These are phyloP conservation scores for Aaosphaeria arxii DNA, from an alignment of 2,329 filamentous ascomycete genomes.

Conservation along the genomic window DNA sequence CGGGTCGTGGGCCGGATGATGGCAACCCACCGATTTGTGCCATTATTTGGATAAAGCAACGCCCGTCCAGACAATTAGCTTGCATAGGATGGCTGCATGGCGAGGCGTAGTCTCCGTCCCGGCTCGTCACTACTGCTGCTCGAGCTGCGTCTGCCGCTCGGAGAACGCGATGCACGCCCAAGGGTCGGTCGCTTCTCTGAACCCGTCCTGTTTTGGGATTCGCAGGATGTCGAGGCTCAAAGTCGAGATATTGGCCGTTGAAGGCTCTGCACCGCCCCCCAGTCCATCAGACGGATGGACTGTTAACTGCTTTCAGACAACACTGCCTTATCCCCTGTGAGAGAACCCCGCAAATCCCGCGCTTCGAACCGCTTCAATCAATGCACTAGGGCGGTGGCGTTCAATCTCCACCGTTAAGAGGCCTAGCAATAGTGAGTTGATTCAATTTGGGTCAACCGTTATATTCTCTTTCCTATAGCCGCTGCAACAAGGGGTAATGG, in stretches of 20 bases:
- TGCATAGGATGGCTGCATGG: background rate
- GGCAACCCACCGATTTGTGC: background rate
- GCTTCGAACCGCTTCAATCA: background rate
- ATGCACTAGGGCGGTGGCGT: background rate
- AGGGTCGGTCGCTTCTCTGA: background rate
- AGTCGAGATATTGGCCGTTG: background rate
- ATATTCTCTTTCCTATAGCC: constrained; percentile 5
- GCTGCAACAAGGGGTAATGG: constrained; percentile 4
- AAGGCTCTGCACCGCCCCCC: background rate
- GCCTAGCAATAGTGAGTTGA: background rate
- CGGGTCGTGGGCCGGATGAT: constrained; percentile 1
- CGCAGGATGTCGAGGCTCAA: too few relatives aligned
- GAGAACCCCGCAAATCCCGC: background rate
- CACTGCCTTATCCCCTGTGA: background rate
- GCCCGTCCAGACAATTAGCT: background rate
- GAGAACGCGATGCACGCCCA: background rate
- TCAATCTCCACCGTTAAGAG: background rate
- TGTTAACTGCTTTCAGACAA: background rate
- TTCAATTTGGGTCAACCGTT: constrained; percentile 3
- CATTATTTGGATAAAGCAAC: background rate
- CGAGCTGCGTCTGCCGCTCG: background rate
- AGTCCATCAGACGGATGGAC: background rate
- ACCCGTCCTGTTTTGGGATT: too few relatives aligned
- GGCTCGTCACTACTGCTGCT: background rate
- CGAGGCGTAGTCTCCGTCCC: background rate